Base-by-base conservation (phyloP, 2,329 filamentous ascomycete genomes). In the Colletotrichum abscissum region DNA sequence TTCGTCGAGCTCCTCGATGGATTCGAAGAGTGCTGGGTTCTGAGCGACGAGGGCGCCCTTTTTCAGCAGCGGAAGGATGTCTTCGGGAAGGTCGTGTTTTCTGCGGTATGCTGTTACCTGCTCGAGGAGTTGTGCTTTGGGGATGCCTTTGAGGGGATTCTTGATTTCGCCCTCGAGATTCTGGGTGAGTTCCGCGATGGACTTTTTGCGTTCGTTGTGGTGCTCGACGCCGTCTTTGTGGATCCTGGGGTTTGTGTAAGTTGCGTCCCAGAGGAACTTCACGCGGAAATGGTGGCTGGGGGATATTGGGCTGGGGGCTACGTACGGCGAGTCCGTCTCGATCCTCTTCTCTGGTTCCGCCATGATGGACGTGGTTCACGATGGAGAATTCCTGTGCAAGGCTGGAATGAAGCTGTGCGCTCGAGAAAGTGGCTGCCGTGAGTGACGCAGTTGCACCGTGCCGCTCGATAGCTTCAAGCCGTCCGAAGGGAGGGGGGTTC, bases 61-160 rank as follows among this genome's bases (percentile, higher is more conserved):
- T 35, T 84, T 83, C 70, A 90, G 78, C 5, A 80, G 64, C 3
- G 88, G 26, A 76, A 87, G 77, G 24, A 88, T 81, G 26, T 88
- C 84, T 46, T 83, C 82, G 1, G 79, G 79, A 3, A 91, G 80
- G 9, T 84, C 84, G 63, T 86, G 84, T n/a, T 86, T 80, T 4
- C 78, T 74, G 56, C 87, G 89, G 78, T 91, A 92, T 0, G 81
- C 78, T 56, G 88, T 84, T 2, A 92, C 90, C 73, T 90, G 84
- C 24, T 81, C 79, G 52, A 92, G 79, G 16, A 92, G 85, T 65
- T 87, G 80, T 1, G 87, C 83, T 33, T 86, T 84, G 2, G 87
- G 83, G 8, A 92, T 84, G 0, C 86, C 88, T 2, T 83, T 86
- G 3, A 92, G 79, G 0, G 82, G 82, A 54, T 92, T 92, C 33